Evolutionary conservation across 1,139 yeast species (phyloP).

Genomic region (Suhomyces choctaworum): DNA sequence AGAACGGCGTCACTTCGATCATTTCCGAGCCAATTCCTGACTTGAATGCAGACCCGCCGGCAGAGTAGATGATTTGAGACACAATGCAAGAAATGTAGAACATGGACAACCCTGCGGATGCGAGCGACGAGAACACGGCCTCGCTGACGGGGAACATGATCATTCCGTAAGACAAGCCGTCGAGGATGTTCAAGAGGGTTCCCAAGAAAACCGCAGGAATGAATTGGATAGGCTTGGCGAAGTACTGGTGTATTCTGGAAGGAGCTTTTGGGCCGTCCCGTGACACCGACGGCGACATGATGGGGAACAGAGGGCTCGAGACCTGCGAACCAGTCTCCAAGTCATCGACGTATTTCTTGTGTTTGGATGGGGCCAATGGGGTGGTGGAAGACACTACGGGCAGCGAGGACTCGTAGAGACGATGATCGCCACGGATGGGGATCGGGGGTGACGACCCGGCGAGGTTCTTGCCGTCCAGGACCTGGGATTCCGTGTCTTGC

Average conservation of each 20-base stretch:
- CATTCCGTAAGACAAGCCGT: slow-evolving; percentile 96
- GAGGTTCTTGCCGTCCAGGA: slow-evolving; percentile 10
- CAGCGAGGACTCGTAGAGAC: not conserved
- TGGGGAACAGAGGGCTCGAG: slow-evolving; percentile 1
- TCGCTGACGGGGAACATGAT: slow-evolving; percentile 91
- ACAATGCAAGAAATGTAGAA: slow-evolving; percentile 87
- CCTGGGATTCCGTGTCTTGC: slow-evolving; percentile 2
- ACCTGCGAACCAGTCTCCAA: slow-evolving; percentile 4
- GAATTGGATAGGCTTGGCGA: slow-evolving; percentile 47
- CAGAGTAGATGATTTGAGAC: slow-evolving; percentile 81
- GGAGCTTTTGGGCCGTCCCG: not conserved
- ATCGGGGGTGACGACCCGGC: slow-evolving; percentile 29
- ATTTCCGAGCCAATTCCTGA: slow-evolving; percentile 95
- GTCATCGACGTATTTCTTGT: slow-evolving; percentile 6
- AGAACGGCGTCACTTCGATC: slow-evolving; percentile 98
- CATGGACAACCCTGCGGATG: slow-evolving; percentile 90
- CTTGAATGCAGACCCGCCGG: slow-evolving; percentile 87
- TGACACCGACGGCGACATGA: not conserved
- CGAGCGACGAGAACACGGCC: slow-evolving; percentile 70
- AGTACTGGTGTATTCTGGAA: slow-evolving; percentile 17
- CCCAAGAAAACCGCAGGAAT: slow-evolving; percentile 85
- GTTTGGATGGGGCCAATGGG: slow-evolving; percentile 2
- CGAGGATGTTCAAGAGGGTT: slow-evolving; percentile 77
- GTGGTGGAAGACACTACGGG: slow-evolving; percentile 1
- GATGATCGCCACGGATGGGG: slow-evolving; percentile 13